A percentile compares a stretch with the other conserved stretches of the same genome.
Evolutionary conservation across 2,329 filamentous ascomycete species (phyloP).

Genomic region (Madurella fahalii): DNA sequence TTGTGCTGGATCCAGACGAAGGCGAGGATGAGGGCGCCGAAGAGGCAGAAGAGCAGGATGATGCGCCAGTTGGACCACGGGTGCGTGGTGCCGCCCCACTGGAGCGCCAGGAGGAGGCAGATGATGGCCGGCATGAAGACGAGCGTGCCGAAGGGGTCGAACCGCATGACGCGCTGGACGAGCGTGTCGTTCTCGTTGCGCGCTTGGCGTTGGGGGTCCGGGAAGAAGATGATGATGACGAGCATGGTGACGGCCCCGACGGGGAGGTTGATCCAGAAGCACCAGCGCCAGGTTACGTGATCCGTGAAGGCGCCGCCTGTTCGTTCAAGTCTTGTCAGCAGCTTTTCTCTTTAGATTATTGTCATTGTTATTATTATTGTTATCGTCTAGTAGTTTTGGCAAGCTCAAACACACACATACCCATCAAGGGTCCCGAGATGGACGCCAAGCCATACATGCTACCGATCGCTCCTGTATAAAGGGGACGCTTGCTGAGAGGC

Average conservation of each 20-base stretch:
- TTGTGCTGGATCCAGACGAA: constrained; percentile 36
- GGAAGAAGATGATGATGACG: constrained; percentile 28
- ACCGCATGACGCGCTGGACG: constrained; percentile 23
- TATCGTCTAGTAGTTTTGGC: background rate
- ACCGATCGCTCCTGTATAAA: constrained; percentile 37
- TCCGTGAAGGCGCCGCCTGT: constrained; percentile 28
- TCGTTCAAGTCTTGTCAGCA: background rate
- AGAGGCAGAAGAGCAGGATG: constrained; percentile 36
- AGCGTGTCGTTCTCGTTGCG: constrained; percentile 17
- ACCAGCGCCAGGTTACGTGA: constrained; percentile 34
- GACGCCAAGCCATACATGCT: constrained; percentile 43
- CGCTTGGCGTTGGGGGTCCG: constrained; percentile 21
- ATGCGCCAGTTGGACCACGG: constrained; percentile 37
- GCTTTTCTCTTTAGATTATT: no score
- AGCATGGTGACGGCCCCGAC: constrained; percentile 31
- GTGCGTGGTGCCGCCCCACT: constrained; percentile 44
- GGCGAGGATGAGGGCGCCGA: constrained; percentile 30
- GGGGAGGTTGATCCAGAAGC: constrained; percentile 36
- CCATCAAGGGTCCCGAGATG: constrained; percentile 27
- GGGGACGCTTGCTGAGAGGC: constrained; percentile 25
- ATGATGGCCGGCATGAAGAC: constrained; percentile 35
- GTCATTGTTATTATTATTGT: no score
- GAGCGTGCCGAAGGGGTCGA: constrained; percentile 28
- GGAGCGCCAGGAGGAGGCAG: constrained; percentile 45
- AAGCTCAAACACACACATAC: background rate